Conservation (phyloP, 1,139 yeast genomes). For the Magnusiomyces sp. region DNA sequence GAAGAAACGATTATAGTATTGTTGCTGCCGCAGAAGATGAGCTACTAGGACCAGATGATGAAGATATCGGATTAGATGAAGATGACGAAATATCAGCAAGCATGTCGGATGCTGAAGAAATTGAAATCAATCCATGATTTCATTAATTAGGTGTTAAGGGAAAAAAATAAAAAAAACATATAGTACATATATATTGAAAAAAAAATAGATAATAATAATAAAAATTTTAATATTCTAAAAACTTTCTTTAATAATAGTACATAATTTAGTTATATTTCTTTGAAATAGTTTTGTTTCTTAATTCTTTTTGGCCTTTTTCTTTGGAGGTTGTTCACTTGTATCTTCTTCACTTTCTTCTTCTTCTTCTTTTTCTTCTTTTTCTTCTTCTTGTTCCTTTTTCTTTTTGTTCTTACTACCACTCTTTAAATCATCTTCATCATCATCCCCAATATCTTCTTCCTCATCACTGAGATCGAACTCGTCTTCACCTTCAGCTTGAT, state of each 20-base stretch:
- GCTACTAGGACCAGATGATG: conserved; percentile 9
- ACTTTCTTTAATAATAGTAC: background rate
- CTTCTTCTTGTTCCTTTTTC: conserved; percentile 14
- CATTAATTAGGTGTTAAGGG: background rate
- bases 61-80: conserved; percentile 3
- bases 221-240: background rate
- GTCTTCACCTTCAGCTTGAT: conserved; percentile 19
- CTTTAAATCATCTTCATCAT: conserved; percentile 20
- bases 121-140: background rate
- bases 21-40: conserved; percentile 14
- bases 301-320: background rate
- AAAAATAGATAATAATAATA: background rate
- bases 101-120: background rate
- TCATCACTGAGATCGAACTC: conserved; percentile 23
- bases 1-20: conserved; percentile 10
- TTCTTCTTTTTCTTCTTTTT: conserved; percentile 4
- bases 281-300: background rate
- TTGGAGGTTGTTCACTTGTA: background rate
- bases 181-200: too few relatives aligned
- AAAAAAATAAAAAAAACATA: background rate
- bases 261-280: background rate
- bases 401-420: conserved; percentile 17
- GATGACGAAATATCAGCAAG: background rate
- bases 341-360: background rate
- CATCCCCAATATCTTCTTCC: conserved; percentile 22